phyloP scores from a whole-genome alignment of 1,284 basidiomycete genomes.

The Pseudozyma sp. region DNA sequence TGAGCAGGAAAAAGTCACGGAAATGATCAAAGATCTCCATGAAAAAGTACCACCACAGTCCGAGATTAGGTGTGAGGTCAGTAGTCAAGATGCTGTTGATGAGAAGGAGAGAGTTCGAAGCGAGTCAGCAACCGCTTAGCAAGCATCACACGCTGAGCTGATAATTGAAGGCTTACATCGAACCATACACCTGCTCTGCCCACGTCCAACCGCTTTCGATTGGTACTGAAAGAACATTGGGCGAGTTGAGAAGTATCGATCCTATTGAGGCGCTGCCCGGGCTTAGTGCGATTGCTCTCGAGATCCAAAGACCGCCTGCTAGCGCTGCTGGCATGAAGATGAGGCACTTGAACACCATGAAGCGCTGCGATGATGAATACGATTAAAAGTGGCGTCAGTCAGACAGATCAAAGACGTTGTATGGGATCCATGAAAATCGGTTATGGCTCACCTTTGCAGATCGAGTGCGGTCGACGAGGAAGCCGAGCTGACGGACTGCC shows the following conservation, averaged over 20 bases:
- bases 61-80: conserved; percentile 85
- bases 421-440: background rate
- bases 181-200: conserved; percentile 83
- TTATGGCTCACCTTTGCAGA: conserved; percentile 29
- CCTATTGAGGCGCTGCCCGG: conserved; percentile 14
- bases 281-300: conserved; percentile 37
- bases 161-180: conserved; percentile 75
- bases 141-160: too few species aligned
- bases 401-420: background rate
- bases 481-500: conserved; percentile 33
- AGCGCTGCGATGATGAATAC: conserved; percentile 10
- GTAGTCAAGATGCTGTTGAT: conserved; percentile 36
- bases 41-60: conserved; percentile 99
- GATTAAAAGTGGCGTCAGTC: background rate
- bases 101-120: too few species aligned
- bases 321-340: conserved; percentile 32
- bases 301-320: conserved; percentile 32
- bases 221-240: conserved; percentile 46
- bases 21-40: conserved; percentile 99
- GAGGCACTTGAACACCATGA: conserved; percentile 29
- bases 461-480: conserved; percentile 60
- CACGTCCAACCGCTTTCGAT: conserved; percentile 75
- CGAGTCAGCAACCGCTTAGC: too few species aligned
- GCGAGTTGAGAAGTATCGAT: conserved; percentile 19
- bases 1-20: conserved; percentile 91